Evolutionary conservation across 139 green algal genomes (phyloP).

Genomic region (Auxenochlorella pyrenoidosa): DNA sequence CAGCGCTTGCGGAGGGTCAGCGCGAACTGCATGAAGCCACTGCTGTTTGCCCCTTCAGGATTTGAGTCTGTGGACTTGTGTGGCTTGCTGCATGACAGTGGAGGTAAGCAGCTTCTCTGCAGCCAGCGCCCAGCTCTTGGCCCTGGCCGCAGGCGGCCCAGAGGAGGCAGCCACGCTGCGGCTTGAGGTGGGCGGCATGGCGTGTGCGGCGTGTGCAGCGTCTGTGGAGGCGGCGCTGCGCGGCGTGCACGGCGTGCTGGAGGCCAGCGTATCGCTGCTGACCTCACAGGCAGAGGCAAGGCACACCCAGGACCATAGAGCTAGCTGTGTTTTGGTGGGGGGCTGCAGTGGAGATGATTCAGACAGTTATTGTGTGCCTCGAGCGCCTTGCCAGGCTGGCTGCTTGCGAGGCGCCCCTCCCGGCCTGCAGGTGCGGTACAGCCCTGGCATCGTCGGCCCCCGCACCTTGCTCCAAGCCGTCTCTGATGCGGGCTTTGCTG

Average conservation of each 20-base stretch:
- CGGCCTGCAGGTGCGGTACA: slow-evolving; percentile 55
- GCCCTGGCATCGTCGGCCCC: slow-evolving; percentile 68
- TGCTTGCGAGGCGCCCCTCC: too few species aligned
- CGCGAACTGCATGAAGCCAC: too few species aligned
- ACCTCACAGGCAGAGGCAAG: slow-evolving; percentile 20
- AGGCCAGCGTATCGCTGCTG: slow-evolving; percentile 19
- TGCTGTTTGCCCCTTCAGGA: too few species aligned
- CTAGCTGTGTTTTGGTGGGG: background rate
- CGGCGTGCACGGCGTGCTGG: slow-evolving; percentile 3
- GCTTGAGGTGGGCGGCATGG: slow-evolving; percentile 30
- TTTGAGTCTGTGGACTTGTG: too few species aligned
- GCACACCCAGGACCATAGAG: background rate
- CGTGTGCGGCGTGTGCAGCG: slow-evolving; percentile 7
- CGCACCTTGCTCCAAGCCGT: slow-evolving; percentile 46
- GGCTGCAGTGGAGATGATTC: background rate
- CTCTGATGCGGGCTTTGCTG: slow-evolving; percentile 60
- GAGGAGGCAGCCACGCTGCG: slow-evolving; percentile 58
- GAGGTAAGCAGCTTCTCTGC: too few species aligned
- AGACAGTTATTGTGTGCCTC: too few species aligned
- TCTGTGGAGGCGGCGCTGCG: slow-evolving; percentile 26
- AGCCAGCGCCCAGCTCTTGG: too few species aligned
- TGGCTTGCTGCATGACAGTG: too few species aligned
- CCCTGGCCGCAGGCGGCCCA: too few species aligned
- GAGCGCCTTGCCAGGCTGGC: too few species aligned
- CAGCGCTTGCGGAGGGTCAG: too few species aligned